Evolutionary conservation across 495 filamentous ascomycete genomes (phyloP), one percentile per base, ranked within the genome.

Genomic region (Haplographium delicatum): DNA sequence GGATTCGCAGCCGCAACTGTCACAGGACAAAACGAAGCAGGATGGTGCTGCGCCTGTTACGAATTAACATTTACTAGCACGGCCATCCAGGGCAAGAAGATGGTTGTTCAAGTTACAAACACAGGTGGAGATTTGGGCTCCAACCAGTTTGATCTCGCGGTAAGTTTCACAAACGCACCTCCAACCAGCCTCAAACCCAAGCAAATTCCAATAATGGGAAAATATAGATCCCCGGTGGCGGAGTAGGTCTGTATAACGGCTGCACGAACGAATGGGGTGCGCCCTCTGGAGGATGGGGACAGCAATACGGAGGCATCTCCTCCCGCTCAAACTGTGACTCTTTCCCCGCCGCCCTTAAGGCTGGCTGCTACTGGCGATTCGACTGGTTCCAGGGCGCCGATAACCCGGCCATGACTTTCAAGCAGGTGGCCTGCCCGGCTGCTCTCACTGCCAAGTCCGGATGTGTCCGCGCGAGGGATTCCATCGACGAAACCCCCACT

Each of bases 41-140:
- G 57, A 4, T 85, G 80, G 81, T 85, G 83, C 70, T 85, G 83
- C 62, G 70, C 75, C 51, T 85, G 83, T 64, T 86, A 84, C 63
- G 72, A 84, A 65, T 64, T 83, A 40, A 83, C 79, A 6, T 84
- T 85, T 62, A 84, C 81, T 5, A 72, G 70, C 54, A 76, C 73
- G 0, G 59, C 78, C 0, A 72, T 78, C 8, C 53, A 37, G 73
- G 82, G 50, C 77, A 57, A 85, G 73, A 76, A 77, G 67, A 75
- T 85, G 73, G 72, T 85, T 47, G 78, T 85, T 15, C 82, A 85
- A 67, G 79, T 80, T 13, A 83, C 78, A 37, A 86, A 86, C 60
- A 73, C 69, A 13, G 71, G 70, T 38, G 60, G 60, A 25, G 69
- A 76, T 51, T 57, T 76, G 22, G 59, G 55, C 9, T 22, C 38